Evolutionary conservation across 805 yeast species (phyloP), one percentile per base, ranked within the genome.

Genomic region (Hyphopichia homilentoma): DNA sequence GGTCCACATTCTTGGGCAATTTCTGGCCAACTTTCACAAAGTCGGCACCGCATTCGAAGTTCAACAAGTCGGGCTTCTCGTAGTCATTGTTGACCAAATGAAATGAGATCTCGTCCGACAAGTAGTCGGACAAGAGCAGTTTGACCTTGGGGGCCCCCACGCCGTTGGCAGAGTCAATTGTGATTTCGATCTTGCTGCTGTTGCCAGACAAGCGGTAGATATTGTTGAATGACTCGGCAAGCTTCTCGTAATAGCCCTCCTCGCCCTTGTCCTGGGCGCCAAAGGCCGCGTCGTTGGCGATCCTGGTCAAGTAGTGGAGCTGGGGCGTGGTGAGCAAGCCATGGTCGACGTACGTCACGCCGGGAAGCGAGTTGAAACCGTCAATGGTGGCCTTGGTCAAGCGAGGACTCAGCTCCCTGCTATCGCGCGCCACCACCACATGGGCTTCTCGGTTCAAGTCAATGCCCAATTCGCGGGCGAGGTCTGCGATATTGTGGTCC

Each of bases 161-260:
- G n/a, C 98, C 98, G 54, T 93, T 93, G 6, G 98, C 98, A 24
- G 88, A 80, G 61, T 93, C 98, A 13, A 93, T 77, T 2, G 79
- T 73, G 44, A 89, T 68, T 16, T 61, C 52, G 22, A 77, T 62
- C 30, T 57, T 47, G 16, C 25, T 13, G 2, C 38, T 36, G 12
- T 29, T 29, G 6, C 41, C 41, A 43, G 54, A 45, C 9, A 52
- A 40, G 12, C 56, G 43, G 33, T 59, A 52, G 32, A 84, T 68
- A 13, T 58, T 47, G 32, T 60, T 64, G 54, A 77, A 75, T 0
- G 89, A 75, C 0, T 47, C 41, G 4, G 80, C 57, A 37, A 86
- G 59, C 54, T 85, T 84, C 14, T 59, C 44, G 52, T 77, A 82
- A 59, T 93, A 93, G 2, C 90, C 90, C 0, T 50, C 57, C 43